Evolutionary conservation across 2,329 filamentous ascomycete genomes (phyloP), one percentile per base, ranked within the genome.

Genomic region (Botrytis elliptica): DNA sequence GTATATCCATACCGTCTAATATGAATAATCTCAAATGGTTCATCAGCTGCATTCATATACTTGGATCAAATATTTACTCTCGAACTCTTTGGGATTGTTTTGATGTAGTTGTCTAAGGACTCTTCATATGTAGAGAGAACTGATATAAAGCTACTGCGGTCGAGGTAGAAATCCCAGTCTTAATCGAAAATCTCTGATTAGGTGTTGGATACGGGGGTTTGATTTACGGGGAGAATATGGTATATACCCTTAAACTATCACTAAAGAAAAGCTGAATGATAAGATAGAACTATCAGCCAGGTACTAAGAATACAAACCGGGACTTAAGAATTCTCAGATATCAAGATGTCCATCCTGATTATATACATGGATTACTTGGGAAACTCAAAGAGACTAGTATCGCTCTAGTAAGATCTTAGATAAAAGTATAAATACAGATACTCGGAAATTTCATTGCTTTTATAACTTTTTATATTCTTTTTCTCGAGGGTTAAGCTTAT

Each of bases 141-240:
- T 52, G 5, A n/a, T 1, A n/a, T 14, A 12, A 16, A 2, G 5
- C 25, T 52, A 12, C 49, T 14, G 12, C 5, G 4, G 25, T 12
- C n/a, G 25, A n/a, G 49, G 4, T 1, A 52, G 25, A n/a, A 6
- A 1, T n/a, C 16, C 3, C 12, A 7, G 10, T 16, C 1, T 16
- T 16, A 16, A 1, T 52, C 10, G 9, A n/a, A 10, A n/a, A 12
- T n/a, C 25, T n/a, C 4, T n/a, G 25, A n/a, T 52, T 52, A 25
- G 6, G n/a, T 52, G 6, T n/a, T n/a, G n/a, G 10, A 5, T 16
- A 29, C 5, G 33, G 33, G 33, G 33, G 33, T 4, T 33, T 33
- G 7, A 6, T 55, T 3, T 25, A 12, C 12, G 5, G 2, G 10
- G 14, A 14, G 4, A 55, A 55, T 16, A 3, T 0, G 3, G 25